A percentile compares a stretch with the other conserved stretches of the same genome.
These are phyloP conservation scores for Isochrysis galbana DNA, from an alignment of 78 protist species.

Conservation along the genomic window DNA sequence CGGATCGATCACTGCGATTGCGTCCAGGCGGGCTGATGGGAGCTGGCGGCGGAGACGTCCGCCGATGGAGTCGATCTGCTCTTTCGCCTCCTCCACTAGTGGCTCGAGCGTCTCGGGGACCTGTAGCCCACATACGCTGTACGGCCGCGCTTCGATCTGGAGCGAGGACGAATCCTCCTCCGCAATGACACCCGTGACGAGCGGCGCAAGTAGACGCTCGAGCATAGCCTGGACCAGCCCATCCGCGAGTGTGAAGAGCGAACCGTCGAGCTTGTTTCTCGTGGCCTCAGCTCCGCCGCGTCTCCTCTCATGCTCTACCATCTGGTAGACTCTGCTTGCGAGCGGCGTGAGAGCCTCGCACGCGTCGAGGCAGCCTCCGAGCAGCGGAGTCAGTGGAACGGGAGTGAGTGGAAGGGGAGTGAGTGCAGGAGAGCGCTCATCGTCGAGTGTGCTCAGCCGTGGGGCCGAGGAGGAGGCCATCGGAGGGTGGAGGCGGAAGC, in stretches of 20 bases:
- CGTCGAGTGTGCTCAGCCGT: too few species aligned
- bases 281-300: too few species aligned
- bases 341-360: too few species aligned
- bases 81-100: neutral
- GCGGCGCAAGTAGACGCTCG: neutral
- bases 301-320: too few species aligned
- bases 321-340: too few species aligned
- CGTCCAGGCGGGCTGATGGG: neutral
- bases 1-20: constrained; percentile 51
- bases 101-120: neutral
- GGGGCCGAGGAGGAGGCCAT: too few species aligned
- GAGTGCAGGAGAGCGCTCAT: too few species aligned
- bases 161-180: constrained; percentile 37
- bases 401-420: too few species aligned
- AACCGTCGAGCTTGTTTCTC: constrained; percentile 33
- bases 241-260: constrained; percentile 51
- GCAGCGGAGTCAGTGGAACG: too few species aligned
- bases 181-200: constrained; percentile 27
- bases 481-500: too few species aligned
- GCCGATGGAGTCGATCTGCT: neutral
- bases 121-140: neutral
- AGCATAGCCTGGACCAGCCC: constrained; percentile 51
- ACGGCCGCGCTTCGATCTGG: constrained; percentile 4
- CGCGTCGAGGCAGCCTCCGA: too few species aligned
- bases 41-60: neutral